Conservation (phyloP, 257 asterid genomes). For the Solanum sitiens region DNA sequence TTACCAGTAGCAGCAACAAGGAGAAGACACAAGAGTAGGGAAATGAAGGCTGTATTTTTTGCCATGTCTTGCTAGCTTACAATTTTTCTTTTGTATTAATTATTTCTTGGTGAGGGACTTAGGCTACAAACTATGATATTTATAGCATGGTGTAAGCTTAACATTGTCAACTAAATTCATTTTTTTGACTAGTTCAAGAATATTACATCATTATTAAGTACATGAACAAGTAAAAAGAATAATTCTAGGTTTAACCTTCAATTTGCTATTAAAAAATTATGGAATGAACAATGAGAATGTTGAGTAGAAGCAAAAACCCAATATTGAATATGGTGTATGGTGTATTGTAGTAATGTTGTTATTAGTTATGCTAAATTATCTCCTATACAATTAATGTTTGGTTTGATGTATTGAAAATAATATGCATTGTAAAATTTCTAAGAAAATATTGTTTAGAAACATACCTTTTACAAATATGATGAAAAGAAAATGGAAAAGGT, state of each 20-base stretch:
- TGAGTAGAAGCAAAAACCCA: not conserved
- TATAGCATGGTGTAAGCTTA: not conserved
- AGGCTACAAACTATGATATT: not conserved
- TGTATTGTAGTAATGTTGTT: too few species aligned
- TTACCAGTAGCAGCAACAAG: not conserved
- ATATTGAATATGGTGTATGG: not conserved
- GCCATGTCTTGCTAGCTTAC: not conserved
- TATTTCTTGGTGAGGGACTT: not conserved
- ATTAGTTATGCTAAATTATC: too few species aligned
- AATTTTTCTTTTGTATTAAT: not conserved
- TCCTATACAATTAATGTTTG: too few species aligned
- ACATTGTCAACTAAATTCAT: not conserved
- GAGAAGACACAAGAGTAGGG: not conserved
- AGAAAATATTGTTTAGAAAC: too few species aligned
- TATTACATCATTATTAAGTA: not conserved
- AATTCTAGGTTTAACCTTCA: not conserved
- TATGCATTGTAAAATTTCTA: not conserved
- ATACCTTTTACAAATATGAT: too few species aligned
- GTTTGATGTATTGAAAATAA: too few species aligned
- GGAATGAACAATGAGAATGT: not conserved
- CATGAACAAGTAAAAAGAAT: not conserved
- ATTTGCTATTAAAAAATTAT: not conserved
- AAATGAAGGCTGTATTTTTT: not conserved
- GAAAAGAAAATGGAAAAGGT: not conserved
- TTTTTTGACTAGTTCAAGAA: not conserved